Conservation (phyloP, 2,329 filamentous ascomycete genomes). For the Calonectria pteridis region DNA sequence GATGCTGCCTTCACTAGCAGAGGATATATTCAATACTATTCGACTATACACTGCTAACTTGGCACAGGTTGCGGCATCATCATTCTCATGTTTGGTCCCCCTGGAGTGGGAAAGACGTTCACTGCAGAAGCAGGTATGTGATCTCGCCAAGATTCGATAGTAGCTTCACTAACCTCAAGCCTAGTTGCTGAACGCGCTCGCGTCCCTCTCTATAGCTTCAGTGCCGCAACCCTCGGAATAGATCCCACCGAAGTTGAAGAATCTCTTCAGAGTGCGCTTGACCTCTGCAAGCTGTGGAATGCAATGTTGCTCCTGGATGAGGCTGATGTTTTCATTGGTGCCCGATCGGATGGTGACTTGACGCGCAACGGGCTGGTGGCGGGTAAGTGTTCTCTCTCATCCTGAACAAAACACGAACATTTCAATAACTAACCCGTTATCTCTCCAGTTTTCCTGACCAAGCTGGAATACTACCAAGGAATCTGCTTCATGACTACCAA, state of each 20-base stretch:
- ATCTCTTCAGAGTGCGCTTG: constrained; percentile 26
- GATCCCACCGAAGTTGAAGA: neutral
- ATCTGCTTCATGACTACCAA: constrained; percentile 61
- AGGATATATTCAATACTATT: too few species aligned
- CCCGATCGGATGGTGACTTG: constrained; percentile 28
- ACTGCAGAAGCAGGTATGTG: constrained; percentile 39
- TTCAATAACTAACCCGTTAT: neutral
- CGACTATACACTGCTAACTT: neutral
- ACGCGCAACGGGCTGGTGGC: constrained; percentile 38
- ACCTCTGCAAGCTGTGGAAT: constrained; percentile 37
- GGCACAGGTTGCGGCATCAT: constrained; percentile 35
- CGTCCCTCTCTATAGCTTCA: constrained; percentile 31
- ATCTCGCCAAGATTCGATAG: neutral
- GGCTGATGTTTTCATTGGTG: constrained; percentile 37
- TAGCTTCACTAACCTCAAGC: neutral
- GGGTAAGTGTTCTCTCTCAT: constrained; percentile 12
- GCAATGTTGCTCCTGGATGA: constrained; percentile 42
- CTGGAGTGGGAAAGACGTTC: constrained; percentile 46
- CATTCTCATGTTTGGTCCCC: constrained; percentile 45
- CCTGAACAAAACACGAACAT: neutral
- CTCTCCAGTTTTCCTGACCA: constrained; percentile 52
- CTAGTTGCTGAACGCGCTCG: constrained; percentile 24
- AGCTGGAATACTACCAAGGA: constrained; percentile 56
- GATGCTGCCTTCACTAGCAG: too few species aligned
- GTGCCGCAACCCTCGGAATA: constrained; percentile 24